phyloP scores from a whole-genome alignment of 2,329 filamentous ascomycete genomes.

The Ceratocystis huliohia region DNA sequence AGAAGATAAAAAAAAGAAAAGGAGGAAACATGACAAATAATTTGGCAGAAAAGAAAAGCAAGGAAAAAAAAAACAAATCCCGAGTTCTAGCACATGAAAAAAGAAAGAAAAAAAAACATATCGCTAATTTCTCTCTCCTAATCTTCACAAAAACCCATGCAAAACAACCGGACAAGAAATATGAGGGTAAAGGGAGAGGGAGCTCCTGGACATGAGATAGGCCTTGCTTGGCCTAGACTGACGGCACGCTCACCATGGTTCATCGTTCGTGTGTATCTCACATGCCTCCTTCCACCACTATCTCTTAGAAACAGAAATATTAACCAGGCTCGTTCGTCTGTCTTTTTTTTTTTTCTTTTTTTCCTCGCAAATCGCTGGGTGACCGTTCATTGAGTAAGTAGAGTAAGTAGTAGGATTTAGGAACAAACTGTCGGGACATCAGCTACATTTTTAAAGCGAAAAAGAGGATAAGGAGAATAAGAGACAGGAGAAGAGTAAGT shows the following conservation, averaged over 20 bases:
- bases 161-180: no score
- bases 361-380: not conserved
- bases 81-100: conserved; percentile 20
- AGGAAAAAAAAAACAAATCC: conserved; percentile 20
- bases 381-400: not conserved
- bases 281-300: not conserved
- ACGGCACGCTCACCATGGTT: no score
- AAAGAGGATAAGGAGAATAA: not conserved
- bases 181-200: no score
- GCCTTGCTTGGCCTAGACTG: no score
- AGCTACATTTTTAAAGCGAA: not conserved
- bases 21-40: conserved; percentile 21
- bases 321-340: not conserved
- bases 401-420: not conserved
- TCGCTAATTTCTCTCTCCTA: conserved; percentile 22
- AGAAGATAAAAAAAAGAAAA: conserved; percentile 21
- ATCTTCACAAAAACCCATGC: no score
- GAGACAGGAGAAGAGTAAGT: not conserved
- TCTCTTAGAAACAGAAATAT: not conserved
- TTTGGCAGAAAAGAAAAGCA: conserved; percentile 19
- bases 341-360: not conserved
- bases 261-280: no score
- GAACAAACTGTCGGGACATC: not conserved
- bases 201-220: no score
- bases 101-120: conserved; percentile 20